Conservation (phyloP, 2,329 filamentous ascomycete genomes). For the Blastomyces gilchristii region DNA sequence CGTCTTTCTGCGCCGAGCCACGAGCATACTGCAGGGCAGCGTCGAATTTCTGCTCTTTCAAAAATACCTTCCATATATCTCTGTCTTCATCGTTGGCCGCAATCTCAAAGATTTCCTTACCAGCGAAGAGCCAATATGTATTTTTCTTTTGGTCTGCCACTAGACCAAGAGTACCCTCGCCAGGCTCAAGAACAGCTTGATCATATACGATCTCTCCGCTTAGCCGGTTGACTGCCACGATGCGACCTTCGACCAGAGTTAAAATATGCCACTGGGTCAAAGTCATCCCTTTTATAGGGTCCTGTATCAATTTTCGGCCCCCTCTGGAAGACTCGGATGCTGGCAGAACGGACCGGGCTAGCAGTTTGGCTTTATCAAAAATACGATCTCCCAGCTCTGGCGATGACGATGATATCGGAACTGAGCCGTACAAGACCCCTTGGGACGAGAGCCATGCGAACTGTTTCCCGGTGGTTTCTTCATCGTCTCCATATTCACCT, state of each 20-base stretch:
- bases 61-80: slow-evolving; percentile 90
- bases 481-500: slow-evolving; percentile 43
- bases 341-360: slow-evolving; percentile 64
- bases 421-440: slow-evolving; percentile 76
- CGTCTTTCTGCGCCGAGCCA: slow-evolving; percentile 72
- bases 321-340: slow-evolving; percentile 55
- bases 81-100: slow-evolving; percentile 81
- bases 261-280: slow-evolving; percentile 92
- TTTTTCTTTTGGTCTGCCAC: slow-evolving; percentile 88
- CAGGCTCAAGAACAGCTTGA: slow-evolving; percentile 70
- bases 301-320: slow-evolving; percentile 54
- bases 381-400: slow-evolving; percentile 61
- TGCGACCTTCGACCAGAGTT: slow-evolving; percentile 66
- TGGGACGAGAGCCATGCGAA: slow-evolving; percentile 89
- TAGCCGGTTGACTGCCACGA: slow-evolving; percentile 78
- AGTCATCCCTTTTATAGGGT: slow-evolving; percentile 67
- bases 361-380: slow-evolving; percentile 67
- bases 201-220: slow-evolving; percentile 81
- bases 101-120: slow-evolving; percentile 85
- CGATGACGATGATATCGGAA: slow-evolving; percentile 52
- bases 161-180: slow-evolving; percentile 70
- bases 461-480: slow-evolving; percentile 40
- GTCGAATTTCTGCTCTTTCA: slow-evolving; percentile 78
- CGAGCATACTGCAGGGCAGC: slow-evolving; percentile 76
- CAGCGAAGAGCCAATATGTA: slow-evolving; percentile 94